Evolutionary conservation across 306 rosid genomes (phyloP), one percentile per base, ranked within the genome.

Genomic region (Begonia masoniana): DNA sequence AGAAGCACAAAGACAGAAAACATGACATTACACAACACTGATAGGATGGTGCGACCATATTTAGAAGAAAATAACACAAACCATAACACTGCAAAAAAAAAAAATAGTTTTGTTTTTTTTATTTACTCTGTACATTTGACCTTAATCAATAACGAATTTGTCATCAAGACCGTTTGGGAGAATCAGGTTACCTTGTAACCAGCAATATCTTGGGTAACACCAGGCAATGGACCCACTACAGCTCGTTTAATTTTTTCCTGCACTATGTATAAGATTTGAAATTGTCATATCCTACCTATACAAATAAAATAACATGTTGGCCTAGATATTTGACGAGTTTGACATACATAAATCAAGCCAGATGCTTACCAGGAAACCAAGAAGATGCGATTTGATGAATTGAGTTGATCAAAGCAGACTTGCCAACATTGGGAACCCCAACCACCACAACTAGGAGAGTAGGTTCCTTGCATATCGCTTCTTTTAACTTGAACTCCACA

Each of bases 361-460:
- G 8, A 47, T 47, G 15, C 74, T 41, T 71, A 88, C 97, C 82
- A 8, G 95, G 80, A 61, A 84, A 82, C 6, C 76, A 74, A 41
- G 88, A 85, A 3, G 72, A 60, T 0, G 95, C 95, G 66, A 80
- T 78, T 61, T 72, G 97, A 78, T 88, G 89, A 63, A 88, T 82
- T 3, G 86, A 82, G 61, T 84, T 88, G 67, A 88, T 88, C 54
- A 88, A 66, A 55, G 87, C 88, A 13, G 97, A 88, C 50, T 88
- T 88, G 12, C 97, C 89, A 62, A 88, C 93, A 63, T 88, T 88
- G 12, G 97, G 97, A 75, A 82, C 97, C 46, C 97, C 97, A 68
- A 80, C 78, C 57, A 84, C 97, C 97, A 88, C 79, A 42, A 88
- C 95, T 66, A 88, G 95, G 36, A 88, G 79, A 10, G 95, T 88